Base-by-base conservation (phyloP, 495 filamentous ascomycete species). In the Penicillium nucicola region DNA sequence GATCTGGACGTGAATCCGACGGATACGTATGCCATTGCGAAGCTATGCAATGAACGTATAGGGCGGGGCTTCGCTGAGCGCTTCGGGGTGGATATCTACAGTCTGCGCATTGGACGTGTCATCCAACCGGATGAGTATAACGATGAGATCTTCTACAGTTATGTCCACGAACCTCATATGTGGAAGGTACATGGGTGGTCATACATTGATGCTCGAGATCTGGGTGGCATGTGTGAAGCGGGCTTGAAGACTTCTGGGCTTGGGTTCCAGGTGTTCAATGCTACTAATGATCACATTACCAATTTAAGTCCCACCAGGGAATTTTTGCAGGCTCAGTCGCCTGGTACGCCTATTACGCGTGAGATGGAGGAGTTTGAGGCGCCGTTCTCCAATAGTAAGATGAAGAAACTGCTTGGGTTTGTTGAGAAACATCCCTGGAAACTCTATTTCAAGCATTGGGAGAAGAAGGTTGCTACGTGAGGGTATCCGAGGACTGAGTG, bases 231-330 rank as follows among this genome's bases (percentile, higher is more conserved):
- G 52, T 62, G 55, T 18, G 49, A 56, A 40, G 52, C 55, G 0
- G 54, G 30, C 5, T 20, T 64, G 34, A 28, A 32, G 47, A 57
- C 42, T 17, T 61, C 58, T 50, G 78, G 74, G n/a, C 51, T 83
- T 25, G 80, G 78, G 1, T 83, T 78, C 42, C 77, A 83, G 53
- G 61, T 82, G 0, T 82, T 84, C 62, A 84, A 83, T 61, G 79
- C 78, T 15, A 80, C 77, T 3, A 84, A 82, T 55, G 71, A 79
- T 58, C 72, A 70, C 0, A 81, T 80, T 33, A 80, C 78, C 9
- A 61, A 56, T 41, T 11, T 42, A 3, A 48, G 10, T n/a, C 42
- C 23, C 3, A 58, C 57, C 20, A 41, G 47, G 49, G 64, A 67
- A 33, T 70, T 78, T 28, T 75, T 79, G 28, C 58, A 52, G 47